A percentile compares a stretch with the other conserved stretches of the same genome.
Conservation (phyloP, 2,329 filamentous ascomycete genomes). For the Amphichorda felina region DNA sequence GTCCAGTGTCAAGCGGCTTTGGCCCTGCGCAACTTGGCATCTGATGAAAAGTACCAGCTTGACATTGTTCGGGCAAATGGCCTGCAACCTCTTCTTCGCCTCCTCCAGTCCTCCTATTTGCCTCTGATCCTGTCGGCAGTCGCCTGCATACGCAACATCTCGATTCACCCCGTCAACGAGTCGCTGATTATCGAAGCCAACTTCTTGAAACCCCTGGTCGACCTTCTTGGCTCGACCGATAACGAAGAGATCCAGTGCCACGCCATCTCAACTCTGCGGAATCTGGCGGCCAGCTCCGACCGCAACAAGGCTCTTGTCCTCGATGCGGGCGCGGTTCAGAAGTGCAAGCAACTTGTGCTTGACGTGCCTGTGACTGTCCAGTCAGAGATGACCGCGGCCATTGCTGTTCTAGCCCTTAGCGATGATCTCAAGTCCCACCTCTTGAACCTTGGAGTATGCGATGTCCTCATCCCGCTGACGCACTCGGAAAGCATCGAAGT, state of each 20-base stretch:
- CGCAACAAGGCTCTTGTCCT: slow-evolving; percentile 96
- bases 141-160: slow-evolving; percentile 97
- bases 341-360: slow-evolving; percentile 93
- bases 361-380: slow-evolving; percentile 90
- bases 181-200: slow-evolving; percentile 97
- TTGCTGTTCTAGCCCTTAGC: slow-evolving; percentile 88
- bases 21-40: slow-evolving; percentile 87
- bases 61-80: slow-evolving; percentile 90
- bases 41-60: slow-evolving; percentile 96
- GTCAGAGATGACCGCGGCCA: slow-evolving; percentile 99
- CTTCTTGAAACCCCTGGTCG: slow-evolving; percentile 86
- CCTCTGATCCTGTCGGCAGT: slow-evolving; percentile 94
- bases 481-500: slow-evolving; percentile 95
- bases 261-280: slow-evolving; percentile 91
- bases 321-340: slow-evolving; percentile 92
- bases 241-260: slow-evolving; percentile 99
- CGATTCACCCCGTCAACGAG: slow-evolving; percentile 94
- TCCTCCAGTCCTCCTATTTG: slow-evolving; percentile 90
- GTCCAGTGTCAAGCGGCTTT: slow-evolving; percentile 96
- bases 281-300: slow-evolving; percentile 91
- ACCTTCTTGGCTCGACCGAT: slow-evolving; percentile 86
- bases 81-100: slow-evolving; percentile 70
- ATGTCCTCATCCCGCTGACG: slow-evolving; percentile 89
- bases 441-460: slow-evolving; percentile 85
- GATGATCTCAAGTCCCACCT: slow-evolving; percentile 92